Conservation (phyloP, 495 filamentous ascomycete genomes). For the Terfezia claveryi region DNA sequence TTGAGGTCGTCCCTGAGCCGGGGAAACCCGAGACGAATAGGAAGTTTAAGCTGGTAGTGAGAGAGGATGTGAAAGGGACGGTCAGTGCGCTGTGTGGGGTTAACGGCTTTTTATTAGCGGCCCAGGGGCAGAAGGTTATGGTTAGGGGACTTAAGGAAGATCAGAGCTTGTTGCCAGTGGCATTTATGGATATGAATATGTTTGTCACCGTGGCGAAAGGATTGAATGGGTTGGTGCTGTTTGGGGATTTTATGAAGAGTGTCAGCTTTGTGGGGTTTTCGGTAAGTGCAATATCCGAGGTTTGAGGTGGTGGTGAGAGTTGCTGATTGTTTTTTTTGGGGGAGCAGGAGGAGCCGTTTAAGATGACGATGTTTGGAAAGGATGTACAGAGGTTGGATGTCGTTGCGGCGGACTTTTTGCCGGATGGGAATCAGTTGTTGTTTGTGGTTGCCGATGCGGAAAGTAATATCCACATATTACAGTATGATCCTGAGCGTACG, state of each 20-base stretch:
- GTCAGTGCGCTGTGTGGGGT: slow-evolving; percentile 80
- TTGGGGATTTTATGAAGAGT: slow-evolving; percentile 79
- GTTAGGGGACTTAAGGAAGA: slow-evolving; percentile 91
- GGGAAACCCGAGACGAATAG: slow-evolving; percentile 62
- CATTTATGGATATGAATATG: slow-evolving; percentile 94
- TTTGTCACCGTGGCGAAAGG: slow-evolving; percentile 67
- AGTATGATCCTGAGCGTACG: slow-evolving; percentile 80
- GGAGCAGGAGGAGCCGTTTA: slow-evolving; percentile 63
- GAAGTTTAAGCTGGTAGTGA: slow-evolving; percentile 63
- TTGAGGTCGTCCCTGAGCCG: slow-evolving; percentile 74
- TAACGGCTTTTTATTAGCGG: slow-evolving; percentile 73
- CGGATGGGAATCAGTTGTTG: slow-evolving; percentile 59
- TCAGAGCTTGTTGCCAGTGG: slow-evolving; percentile 69
- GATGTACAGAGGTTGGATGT: slow-evolving; percentile 52
- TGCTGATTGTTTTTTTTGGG: neutral
- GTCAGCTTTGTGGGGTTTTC: slow-evolving; percentile 89
- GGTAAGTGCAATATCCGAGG: slow-evolving; percentile 22
- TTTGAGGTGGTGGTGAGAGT: neutral
- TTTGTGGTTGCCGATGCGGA: slow-evolving; percentile 70
- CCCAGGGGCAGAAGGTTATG: slow-evolving; percentile 90
- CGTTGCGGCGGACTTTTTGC: slow-evolving; percentile 66
- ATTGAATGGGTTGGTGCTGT: slow-evolving; percentile 60
- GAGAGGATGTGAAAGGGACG: slow-evolving; percentile 83
- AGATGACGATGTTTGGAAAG: slow-evolving; percentile 85
- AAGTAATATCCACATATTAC: slow-evolving; percentile 63